Percentiles rank a stretch among this genome's conserved stretches.
Conservation (phyloP, 352 stramenopile species). For the Phytophthora podocarpi region DNA sequence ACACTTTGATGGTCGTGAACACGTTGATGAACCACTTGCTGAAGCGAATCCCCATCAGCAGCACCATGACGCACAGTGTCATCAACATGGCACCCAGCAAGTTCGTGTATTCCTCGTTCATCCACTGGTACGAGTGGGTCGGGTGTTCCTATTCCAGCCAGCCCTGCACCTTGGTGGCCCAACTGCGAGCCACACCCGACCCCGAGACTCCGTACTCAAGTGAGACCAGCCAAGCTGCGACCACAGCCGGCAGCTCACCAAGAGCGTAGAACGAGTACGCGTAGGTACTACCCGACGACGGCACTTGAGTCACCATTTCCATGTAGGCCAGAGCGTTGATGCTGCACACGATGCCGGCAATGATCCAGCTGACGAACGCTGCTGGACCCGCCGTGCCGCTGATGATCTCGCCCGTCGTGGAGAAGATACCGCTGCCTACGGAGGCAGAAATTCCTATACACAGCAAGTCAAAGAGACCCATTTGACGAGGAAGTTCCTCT, state of each 20-base stretch:
- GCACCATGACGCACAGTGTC: conserved; percentile 65
- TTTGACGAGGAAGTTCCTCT: conserved; percentile 68
- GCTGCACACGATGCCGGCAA: conserved; percentile 82
- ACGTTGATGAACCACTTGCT: conserved; percentile 91
- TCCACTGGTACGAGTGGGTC: conserved; percentile 43
- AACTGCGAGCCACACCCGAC: conserved; percentile 91
- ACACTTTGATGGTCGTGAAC: conserved; percentile 82
- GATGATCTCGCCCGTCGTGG: conserved; percentile 80
- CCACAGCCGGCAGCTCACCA: conserved; percentile 91
- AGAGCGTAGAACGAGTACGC: conserved; percentile 93
- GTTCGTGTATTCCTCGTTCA: conserved; percentile 69
- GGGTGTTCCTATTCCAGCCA: conserved; percentile 63
- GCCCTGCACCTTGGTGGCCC: conserved; percentile 89
- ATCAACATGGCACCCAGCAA: conserved; percentile 70
- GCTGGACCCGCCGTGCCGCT: conserved; percentile 75
- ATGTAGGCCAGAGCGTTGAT: conserved; percentile 90
- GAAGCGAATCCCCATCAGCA: conserved; percentile 87
- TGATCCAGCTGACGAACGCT: conserved; percentile 79
- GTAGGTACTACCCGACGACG: conserved; percentile 91
- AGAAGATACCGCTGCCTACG: conserved; percentile 93
- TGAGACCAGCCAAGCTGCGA: conserved; percentile 87
- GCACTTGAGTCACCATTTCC: conserved; percentile 88
- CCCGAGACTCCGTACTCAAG: conserved; percentile 94
- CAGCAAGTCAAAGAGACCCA: conserved; percentile 90
- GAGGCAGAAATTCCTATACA: conserved; percentile 93